Evolutionary conservation across 495 filamentous ascomycete genomes (phyloP), one percentile per base, ranked within the genome.

Genomic region (Penicillium desertorum): DNA sequence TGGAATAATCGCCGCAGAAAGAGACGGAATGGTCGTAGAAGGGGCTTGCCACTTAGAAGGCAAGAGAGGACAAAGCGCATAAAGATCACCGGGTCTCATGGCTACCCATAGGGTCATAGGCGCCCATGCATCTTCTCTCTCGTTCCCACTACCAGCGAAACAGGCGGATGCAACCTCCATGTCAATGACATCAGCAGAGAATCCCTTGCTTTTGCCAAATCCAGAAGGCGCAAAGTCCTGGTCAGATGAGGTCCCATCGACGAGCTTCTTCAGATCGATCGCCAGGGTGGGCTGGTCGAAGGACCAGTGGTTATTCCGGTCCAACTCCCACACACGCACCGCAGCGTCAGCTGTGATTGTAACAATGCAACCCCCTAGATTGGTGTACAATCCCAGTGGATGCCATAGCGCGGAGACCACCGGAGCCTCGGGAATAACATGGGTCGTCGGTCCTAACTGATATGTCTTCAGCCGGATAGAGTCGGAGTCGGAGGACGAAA

Each of bases 81-180:
- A 96, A 8, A 96, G 81, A 62, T 95, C 91, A 5, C 92, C 92
- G 25, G 88, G 87, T 34, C 78, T 80, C 90, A 96, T 96, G 16
- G 89, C 91, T 44, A 96, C 74, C 91, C 91, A 96, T 17, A 96
- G 74, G 3, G 92, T 95, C 90, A 94, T 96, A 14, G 89, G 79
- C 7, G 89, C 87, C 92, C 92, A 96, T 29, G 86, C 87, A 62
- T 89, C 84, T 50, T 92, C 89, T 29, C 73, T 78, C 36, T 76
- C 76, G 25, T 65, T 73, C 29, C 85, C 87, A 51, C 75, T 84
- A 19, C 85, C 85, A 0, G 87, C 88, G 71, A 96, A 96, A 64
- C 85, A 89, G 41, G 92, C 89, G 5, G 91, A 86, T 12, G 88
- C 90, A 12, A 92, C 88, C 60, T 93, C 88, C 88, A 96, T 92